Base-by-base conservation (phyloP, 441 rosid species). In the Adansonia madagascariensis region DNA sequence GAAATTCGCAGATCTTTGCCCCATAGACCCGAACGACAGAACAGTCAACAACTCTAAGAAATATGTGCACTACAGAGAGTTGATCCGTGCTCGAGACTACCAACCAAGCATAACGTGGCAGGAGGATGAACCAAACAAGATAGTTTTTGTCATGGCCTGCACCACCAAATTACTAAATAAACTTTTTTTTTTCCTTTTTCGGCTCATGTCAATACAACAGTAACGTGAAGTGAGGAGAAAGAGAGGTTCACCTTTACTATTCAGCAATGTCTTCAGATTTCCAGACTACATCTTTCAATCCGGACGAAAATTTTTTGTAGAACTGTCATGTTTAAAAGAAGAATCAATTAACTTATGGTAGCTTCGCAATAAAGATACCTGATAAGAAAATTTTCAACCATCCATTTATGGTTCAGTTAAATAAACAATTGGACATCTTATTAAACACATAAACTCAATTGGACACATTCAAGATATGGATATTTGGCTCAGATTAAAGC, bases 231-330 rank as follows among this genome's bases (percentile, higher is more conserved):
- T 6, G 44, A 1, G 59, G 60, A 17, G 62, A 14, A 11, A 17
- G 68, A 62, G 12, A 31, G 41, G n/a, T 41, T 79, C 75, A 86
- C 88, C 78, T 84, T 49, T 20, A 27, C 66, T 83, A 89, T 80
- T 87, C 89, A 35, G 84, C 39, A 35, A 82, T 83, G 79, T 75
- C 87, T 55, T 93, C 94, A n/a, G 92, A 71, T 84, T 92, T 90
- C 97, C 97, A 95, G 77, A 95, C 98, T 24, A 93, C 82, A 81
- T 91, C 98, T 80, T 90, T 91, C 49, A 93, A 76, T 73, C 95
- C 98, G 4, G 91, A 88, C 9, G 91, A 88, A 82, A 91, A 89
- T 39, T 35, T 93, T 71, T 89, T 86, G 83, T 95, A 95, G 83
- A 95, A 91, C 98, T 91, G 95, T 84, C 60, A 0, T 61, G 82